Evolutionary conservation across 257 asterid species (phyloP), one percentile per base, ranked within the genome.

Genomic region (Penstemon davidsonii): DNA sequence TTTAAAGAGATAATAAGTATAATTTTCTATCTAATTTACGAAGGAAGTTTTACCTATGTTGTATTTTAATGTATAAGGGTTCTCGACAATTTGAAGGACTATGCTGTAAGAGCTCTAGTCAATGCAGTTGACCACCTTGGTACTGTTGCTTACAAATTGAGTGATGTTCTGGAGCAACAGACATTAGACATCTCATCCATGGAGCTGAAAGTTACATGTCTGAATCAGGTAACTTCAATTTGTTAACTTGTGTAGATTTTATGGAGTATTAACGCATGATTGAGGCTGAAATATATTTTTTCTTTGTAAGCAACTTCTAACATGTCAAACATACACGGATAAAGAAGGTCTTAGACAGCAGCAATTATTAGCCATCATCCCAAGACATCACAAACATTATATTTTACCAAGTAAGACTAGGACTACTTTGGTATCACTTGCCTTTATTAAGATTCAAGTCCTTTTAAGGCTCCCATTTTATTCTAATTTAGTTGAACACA

Each of bases 351-450:
- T 87, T 42, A 83, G 97, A 81, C 98, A 94, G 84, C 99, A 91
- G 77, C 96, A 88, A 80, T 78, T 91, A 68, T 70, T 91, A 69
- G 85, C 96, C 11, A 76, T 87, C 82, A 86, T 87, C 75, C 99
- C 99, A 57, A 94, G 87, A 86, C 96, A 94, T 77, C 98, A 94
- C 89, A 94, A 94, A 66, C 99, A 87, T 80, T 94, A 94, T 57
- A 78, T 81, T 56, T 81, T 94, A 78, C 99, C 99, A 46, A 91
- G 99, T 94, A 88, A 52, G 87, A 50, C 42, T 36, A 41, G n/a
- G 18, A 41, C 33, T 25, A 25, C 2, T 1, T 25, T 25, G 33
- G 33, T 38, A 56, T 60, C 66, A 53, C 49, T 60, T 42, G 49
- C 64, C 42, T 60, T 73, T 59, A 8, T 57, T 56, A 40, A 65